Evolutionary conservation across 345 rosid genomes (phyloP).

Genomic region (Euphorbia tirucalli): DNA sequence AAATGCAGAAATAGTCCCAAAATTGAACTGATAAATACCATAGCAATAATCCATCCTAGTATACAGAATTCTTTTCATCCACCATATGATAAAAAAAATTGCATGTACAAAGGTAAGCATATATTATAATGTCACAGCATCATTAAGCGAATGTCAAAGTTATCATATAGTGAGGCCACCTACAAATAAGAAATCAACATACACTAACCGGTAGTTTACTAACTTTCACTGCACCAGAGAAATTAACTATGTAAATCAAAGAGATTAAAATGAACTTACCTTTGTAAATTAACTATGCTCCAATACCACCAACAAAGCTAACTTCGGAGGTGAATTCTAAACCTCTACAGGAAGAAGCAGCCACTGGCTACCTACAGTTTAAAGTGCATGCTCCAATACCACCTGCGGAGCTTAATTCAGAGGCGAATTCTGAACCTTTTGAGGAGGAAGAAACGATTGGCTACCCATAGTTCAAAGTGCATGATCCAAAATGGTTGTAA

Average conservation of each 20-base stretch:
- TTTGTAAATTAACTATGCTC: slow-evolving; percentile 75
- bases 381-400: too few species aligned
- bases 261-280: slow-evolving; percentile 38
- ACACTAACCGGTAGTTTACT: background rate
- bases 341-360: too few species aligned
- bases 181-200: background rate
- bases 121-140: background rate
- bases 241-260: background rate
- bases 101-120: background rate
- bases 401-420: too few species aligned
- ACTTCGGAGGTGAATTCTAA: too few species aligned
- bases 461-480: too few species aligned
- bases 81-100: background rate
- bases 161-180: background rate
- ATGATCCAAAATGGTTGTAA: too few species aligned
- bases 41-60: background rate
- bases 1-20: too few species aligned
- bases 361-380: too few species aligned
- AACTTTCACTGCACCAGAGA: background rate
- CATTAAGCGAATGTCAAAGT: background rate
- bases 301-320: too few species aligned
- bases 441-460: too few species aligned
- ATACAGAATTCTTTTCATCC: background rate
- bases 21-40: background rate
- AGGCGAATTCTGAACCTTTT: too few species aligned